Conservation (phyloP, 139 green algal species). For the Coccomyxa sp. region DNA sequence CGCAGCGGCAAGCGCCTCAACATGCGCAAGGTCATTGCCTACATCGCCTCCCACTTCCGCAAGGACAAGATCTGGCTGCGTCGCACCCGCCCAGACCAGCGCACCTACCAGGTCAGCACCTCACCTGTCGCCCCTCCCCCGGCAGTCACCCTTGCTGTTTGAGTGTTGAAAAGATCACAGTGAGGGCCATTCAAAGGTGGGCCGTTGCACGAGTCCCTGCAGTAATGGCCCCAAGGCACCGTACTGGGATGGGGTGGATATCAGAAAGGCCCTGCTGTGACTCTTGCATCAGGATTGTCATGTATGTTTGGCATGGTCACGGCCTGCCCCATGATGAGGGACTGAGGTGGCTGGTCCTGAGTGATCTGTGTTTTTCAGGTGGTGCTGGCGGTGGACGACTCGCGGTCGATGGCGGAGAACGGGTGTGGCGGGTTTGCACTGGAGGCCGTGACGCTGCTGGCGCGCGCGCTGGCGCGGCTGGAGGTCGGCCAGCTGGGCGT, state of each 20-base stretch:
- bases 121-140: neutral
- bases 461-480: conserved; percentile 78
- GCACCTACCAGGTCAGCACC: conserved; percentile 80
- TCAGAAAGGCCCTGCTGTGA: neutral
- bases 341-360: no score
- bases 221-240: neutral
- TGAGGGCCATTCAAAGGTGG: no score
- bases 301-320: no score
- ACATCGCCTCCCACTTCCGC: conserved; percentile 94
- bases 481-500: conserved; percentile 91
- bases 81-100: conserved; percentile 87
- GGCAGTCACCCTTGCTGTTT: neutral
- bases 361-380: conserved; percentile 38
- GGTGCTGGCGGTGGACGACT: conserved; percentile 86
- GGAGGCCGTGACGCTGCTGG: conserved; percentile 84
- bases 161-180: neutral
- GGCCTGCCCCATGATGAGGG: no score
- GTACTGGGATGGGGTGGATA: neutral
- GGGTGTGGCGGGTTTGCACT: conserved; percentile 81
- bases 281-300: no score
- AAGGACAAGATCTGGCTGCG: conserved; percentile 99
- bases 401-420: conserved; percentile 89
- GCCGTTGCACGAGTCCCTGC: no score
- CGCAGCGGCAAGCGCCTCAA: conserved; percentile 95
- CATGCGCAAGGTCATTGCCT: conserved; percentile 98